Evolutionary conservation across 768 basidiomycete species (phyloP).

Genomic region (Baorangia bicolor): DNA sequence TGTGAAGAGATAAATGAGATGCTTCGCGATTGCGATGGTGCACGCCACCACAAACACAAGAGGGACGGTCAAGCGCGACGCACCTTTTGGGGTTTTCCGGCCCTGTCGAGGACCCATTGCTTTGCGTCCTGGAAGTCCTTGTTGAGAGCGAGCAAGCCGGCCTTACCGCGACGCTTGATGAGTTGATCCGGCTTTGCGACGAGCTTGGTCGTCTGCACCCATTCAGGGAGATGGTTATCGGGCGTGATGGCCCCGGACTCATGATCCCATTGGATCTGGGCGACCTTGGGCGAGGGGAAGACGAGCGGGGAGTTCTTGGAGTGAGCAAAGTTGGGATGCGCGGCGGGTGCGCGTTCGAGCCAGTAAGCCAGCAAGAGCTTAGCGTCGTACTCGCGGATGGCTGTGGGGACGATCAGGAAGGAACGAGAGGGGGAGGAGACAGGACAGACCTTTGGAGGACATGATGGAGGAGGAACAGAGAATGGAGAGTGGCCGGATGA

Average conservation of each 20-base stretch:
- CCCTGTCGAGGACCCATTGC: slow-evolving; percentile 82
- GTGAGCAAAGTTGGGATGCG: slow-evolving; percentile 59
- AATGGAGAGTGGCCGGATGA: neutral
- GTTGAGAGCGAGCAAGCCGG: slow-evolving; percentile 92
- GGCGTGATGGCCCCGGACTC: slow-evolving; percentile 59
- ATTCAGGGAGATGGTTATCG: slow-evolving; percentile 63
- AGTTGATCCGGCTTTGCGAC: slow-evolving; percentile 98
- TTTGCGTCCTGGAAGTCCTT: slow-evolving; percentile 87
- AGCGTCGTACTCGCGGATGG: slow-evolving; percentile 98
- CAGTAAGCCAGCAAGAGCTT: slow-evolving; percentile 98
- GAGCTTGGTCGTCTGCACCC: slow-evolving; percentile 84
- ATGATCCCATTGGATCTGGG: slow-evolving; percentile 85
- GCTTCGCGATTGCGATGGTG: slow-evolving; percentile 12
- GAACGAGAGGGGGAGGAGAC: neutral
- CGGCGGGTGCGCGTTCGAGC: slow-evolving; percentile 86
- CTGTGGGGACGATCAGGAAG: slow-evolving; percentile 32
- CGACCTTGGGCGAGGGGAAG: slow-evolving; percentile 74
- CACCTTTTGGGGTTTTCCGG: slow-evolving; percentile 89
- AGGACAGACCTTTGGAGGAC: slow-evolving; percentile 34
- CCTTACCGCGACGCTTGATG: slow-evolving; percentile 99
- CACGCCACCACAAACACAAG: neutral
- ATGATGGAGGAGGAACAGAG: slow-evolving; percentile 23
- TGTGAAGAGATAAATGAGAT: slow-evolving; percentile 7
- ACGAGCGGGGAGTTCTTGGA: slow-evolving; percentile 40
- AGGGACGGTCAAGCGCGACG: slow-evolving; percentile 1